Evolutionary conservation across 495 filamentous ascomycete genomes (phyloP).

Genomic region (Bombardia bombarda): DNA sequence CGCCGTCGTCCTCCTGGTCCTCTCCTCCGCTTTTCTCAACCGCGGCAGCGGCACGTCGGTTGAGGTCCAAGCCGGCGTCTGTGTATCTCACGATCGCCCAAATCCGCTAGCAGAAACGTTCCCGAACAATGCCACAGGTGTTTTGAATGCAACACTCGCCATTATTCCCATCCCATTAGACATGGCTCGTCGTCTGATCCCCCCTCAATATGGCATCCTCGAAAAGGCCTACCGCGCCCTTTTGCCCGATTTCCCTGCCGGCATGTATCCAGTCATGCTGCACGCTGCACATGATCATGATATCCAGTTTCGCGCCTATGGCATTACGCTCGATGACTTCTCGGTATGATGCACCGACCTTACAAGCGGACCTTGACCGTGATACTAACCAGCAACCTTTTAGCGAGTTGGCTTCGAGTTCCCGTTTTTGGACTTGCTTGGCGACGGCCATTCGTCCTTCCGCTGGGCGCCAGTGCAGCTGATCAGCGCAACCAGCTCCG

Average conservation of each 20-base stretch:
- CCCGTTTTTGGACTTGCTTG: slow-evolving; percentile 32
- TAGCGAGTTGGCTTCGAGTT: slow-evolving; percentile 39
- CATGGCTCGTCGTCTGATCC: slow-evolving; percentile 26
- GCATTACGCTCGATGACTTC: slow-evolving; percentile 32
- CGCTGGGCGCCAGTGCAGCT: slow-evolving; percentile 33
- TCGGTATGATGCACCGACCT: slow-evolving; percentile 20
- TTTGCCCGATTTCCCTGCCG: slow-evolving; percentile 30
- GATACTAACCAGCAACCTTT: slow-evolving; percentile 3
- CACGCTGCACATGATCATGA: slow-evolving; percentile 39
- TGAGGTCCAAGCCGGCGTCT: slow-evolving; percentile 16
- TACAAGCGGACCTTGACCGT: not conserved
- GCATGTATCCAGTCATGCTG: slow-evolving; percentile 37
- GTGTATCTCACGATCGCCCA: slow-evolving; percentile 25
- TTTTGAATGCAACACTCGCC: slow-evolving; percentile 32
- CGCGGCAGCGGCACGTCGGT: slow-evolving; percentile 12
- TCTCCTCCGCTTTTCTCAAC: slow-evolving; percentile 19
- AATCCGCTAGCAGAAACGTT: slow-evolving; percentile 29
- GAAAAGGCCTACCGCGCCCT: slow-evolving; percentile 29
- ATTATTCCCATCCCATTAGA: slow-evolving; percentile 33
- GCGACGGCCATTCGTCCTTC: slow-evolving; percentile 29
- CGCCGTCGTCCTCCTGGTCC: slow-evolving; percentile 13
- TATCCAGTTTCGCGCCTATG: slow-evolving; percentile 26
- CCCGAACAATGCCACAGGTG: slow-evolving; percentile 30
- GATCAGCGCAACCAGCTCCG: slow-evolving; percentile 23
- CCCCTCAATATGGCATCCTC: slow-evolving; percentile 28